Evolutionary conservation across 768 basidiomycete species (phyloP).

Genomic region (Calvatia gigantea): DNA sequence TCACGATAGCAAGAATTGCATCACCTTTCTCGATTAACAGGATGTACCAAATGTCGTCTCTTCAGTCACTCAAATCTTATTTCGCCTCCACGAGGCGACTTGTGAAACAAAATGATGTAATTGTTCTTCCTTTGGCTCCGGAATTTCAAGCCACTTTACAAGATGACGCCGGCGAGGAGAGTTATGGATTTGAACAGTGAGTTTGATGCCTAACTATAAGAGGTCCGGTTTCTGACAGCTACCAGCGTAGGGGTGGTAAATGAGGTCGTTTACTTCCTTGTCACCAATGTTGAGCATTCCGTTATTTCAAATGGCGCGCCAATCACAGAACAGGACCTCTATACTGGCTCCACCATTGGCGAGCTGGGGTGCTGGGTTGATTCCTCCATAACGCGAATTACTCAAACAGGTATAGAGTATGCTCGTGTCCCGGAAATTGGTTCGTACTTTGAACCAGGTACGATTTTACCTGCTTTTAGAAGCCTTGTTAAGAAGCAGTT

Average conservation of each 20-base stretch:
- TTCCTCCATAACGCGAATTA: conserved; percentile 62
- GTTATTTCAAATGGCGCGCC: conserved; percentile 33
- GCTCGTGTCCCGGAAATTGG: conserved; percentile 51
- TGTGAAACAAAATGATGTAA: conserved; percentile 71
- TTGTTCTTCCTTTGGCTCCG: conserved; percentile 61
- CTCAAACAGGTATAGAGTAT: conserved; percentile 78
- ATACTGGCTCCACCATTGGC: conserved; percentile 54
- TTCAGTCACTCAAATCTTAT: conserved; percentile 58
- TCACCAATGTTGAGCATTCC: conserved; percentile 75
- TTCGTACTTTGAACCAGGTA: conserved; percentile 50
- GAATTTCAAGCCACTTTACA: conserved; percentile 30
- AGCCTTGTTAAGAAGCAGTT: not conserved
- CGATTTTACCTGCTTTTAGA: conserved; percentile 10
- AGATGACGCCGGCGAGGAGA: conserved; percentile 25
- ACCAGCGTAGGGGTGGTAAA: not conserved
- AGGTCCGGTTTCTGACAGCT: not conserved
- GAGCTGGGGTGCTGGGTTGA: conserved; percentile 89
- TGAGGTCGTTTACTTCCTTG: conserved; percentile 67
- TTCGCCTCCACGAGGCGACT: conserved; percentile 55
- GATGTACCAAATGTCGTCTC: conserved; percentile 56
- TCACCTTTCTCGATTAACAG: conserved; percentile 69
- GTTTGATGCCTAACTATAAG: not conserved
- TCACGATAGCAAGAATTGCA: conserved; percentile 79
- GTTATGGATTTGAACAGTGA: conserved; percentile 20
- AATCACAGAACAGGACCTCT: conserved; percentile 35